Evolutionary conservation across 1,284 basidiomycete genomes (phyloP), one percentile per base, ranked within the genome.

Genomic region (Taiwanofungus camphoratus): DNA sequence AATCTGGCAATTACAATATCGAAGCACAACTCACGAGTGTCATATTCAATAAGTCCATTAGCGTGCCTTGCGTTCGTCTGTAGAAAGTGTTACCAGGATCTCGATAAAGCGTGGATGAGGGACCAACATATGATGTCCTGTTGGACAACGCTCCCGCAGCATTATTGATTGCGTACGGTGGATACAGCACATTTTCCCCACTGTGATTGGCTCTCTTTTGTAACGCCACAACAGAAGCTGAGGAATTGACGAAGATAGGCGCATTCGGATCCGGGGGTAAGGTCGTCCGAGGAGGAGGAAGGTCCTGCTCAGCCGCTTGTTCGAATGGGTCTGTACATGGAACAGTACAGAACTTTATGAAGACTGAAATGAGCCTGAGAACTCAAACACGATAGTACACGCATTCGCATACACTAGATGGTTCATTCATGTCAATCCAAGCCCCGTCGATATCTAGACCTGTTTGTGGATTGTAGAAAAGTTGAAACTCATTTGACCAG

Each of bases 391-490:
- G 9, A 46, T 8, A 50, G 36, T 20, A 34, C 32, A 39, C 22
- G 7, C 16, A 19, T 36, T 30, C 8, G 47, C 54, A 4, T 51
- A 79, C 77, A 50, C 73, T 82, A 3, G 79, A 59, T 9, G 82
- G 79, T 48, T 84, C 82, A 56, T 84, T 84, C 80, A 84, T 84
- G 52, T 83, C 81, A 31, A 83, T 82, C 82, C 81, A 84, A 11
- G 69, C 71, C 11, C 80, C 82, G 51, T 83, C 82, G 24, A 83
- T 79, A 48, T 84, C 77, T 15, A 82, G 49, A 3, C 81, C 82
- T 1, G 63, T 71, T 5, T 66, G 51, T 0, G 74, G 67, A 52
- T 67, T 67, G 57, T 81, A 86, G 65, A 87, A 86, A 6, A 65
- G 46, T 18, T 63, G 52, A 49, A 84, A 84, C 55, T 86, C 81